Evolutionary conservation across 2,329 filamentous ascomycete species (phyloP).

Genomic region (Aspergillus novoparasiticus): DNA sequence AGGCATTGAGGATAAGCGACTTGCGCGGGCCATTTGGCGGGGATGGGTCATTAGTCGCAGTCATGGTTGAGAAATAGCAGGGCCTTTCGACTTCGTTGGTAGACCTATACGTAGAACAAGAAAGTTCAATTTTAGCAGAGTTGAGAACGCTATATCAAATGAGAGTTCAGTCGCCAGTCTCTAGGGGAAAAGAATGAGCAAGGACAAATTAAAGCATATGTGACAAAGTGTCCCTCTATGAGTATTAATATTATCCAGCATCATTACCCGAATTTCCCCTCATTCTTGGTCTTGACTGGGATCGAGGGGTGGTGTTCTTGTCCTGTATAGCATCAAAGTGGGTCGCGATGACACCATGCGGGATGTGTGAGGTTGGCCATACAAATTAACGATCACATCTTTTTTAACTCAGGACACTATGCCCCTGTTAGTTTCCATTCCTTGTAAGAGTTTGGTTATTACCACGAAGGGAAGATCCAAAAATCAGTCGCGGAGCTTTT

Average conservation of each 20-base stretch:
- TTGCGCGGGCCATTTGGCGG: slow-evolving; percentile 35
- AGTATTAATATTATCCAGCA: neutral
- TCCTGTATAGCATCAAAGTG: slow-evolving; percentile 36
- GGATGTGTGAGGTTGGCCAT: slow-evolving; percentile 1
- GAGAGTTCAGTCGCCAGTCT: accelerated
- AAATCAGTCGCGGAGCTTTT: neutral
- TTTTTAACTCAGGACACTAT: neutral
- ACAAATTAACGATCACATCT: neutral
- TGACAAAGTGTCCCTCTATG: accelerated
- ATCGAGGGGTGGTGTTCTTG: neutral
- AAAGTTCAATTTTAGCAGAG: neutral
- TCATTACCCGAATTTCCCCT: slow-evolving; percentile 6
- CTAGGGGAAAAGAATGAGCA: neutral
- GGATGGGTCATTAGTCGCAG: neutral
- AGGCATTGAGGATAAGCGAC: slow-evolving; percentile 54
- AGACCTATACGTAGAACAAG: accelerated
- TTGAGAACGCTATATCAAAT: neutral
- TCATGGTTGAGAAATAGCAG: neutral
- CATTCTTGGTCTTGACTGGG: neutral
- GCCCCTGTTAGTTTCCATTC: neutral
- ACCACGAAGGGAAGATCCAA: neutral
- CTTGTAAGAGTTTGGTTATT: too few relatives aligned
- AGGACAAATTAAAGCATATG: too few relatives aligned
- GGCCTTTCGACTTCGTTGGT: accelerated
- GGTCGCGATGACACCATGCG: slow-evolving; percentile 38